Base-by-base conservation (phyloP, 2,329 filamentous ascomycete species). In the Trichophyton benhamiae region DNA sequence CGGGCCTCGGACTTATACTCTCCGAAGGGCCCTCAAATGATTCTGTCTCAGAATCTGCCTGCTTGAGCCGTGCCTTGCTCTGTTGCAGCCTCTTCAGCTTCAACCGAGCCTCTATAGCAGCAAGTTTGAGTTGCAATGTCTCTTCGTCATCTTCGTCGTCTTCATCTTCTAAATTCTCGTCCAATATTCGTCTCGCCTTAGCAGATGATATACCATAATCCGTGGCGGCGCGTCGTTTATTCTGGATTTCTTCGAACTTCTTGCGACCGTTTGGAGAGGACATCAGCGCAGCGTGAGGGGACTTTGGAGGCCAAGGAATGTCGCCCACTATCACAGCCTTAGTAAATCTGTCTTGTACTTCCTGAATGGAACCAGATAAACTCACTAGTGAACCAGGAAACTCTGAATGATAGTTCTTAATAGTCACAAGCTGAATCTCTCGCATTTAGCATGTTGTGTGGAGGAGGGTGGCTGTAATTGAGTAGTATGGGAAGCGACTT, bases 21-120 rank as follows among this genome's bases (percentile, higher is more conserved):
- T 8, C 20, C 57, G 60, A 48, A 27, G 15, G 46, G n/a, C 11
- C 67, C 66, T 25, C 63, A 36, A 9, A 36, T 55, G 68, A 64
- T 15, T 68, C 65, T 0, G 66, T 65, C 9, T 63, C 66, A 33
- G 69, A 65, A 58, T 69, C 68, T 9, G 62, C 22, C 2, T 30
- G 46, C 30, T 71, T 68, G 58, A 78, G 75, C 69, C 80, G 83
- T 25, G 69, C 70, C 63, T 72, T 82, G 74, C 70, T 77, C 65
- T 86, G 86, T 72, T 94, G 88, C 13, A 97, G 77, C 69, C 87
- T 91, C 74, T 96, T 97, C 65, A 97, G 75, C 73, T 87, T 94
- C 59, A 97, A 76, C 63, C 87, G 86, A 5, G 91, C 90, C 73
- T 97, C 87, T 62, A 99, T 95, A 61, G 89, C 90, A 65, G 91